Evolutionary conservation across 192 early-diverging fungal genomes (phyloP).

Genomic region (Backusella psychrophila): DNA sequence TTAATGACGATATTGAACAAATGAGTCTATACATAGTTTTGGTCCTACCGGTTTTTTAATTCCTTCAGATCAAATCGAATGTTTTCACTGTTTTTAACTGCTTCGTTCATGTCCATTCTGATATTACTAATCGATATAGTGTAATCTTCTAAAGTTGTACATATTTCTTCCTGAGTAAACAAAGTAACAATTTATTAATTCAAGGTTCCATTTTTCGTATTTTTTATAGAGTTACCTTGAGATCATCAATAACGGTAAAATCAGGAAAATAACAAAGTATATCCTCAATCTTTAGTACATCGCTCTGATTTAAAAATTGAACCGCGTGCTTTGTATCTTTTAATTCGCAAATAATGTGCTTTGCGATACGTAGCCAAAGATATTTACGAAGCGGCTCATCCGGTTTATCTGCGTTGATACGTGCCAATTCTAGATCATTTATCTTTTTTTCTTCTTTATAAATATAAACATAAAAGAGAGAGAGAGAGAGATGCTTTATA

Average conservation of each 20-base stretch:
- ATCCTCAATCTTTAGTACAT: constrained; percentile 91
- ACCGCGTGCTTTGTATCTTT: constrained; percentile 87
- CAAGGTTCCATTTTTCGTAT: not conserved
- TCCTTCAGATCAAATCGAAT: constrained; percentile 90
- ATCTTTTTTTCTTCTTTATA: constrained; percentile 40
- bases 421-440: constrained; percentile 84
- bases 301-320: constrained; percentile 75
- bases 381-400: constrained; percentile 84
- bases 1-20: not conserved
- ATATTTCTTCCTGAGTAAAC: constrained; percentile 73
- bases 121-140: constrained; percentile 86
- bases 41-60: constrained; percentile 54
- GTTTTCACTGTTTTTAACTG: constrained; percentile 85
- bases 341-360: constrained; percentile 82
- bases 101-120: constrained; percentile 93
- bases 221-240: constrained; percentile 57
- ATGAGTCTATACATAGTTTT: not conserved
- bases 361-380: constrained; percentile 94
- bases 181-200: not conserved
- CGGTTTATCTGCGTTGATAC: constrained; percentile 91
- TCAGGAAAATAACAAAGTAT: constrained; percentile 97
- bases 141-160: constrained; percentile 87
- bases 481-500: constrained; percentile 4
- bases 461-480: not conserved
- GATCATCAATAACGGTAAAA: constrained; percentile 95